Percentiles rank a stretch among this genome's conserved stretches.
Conservation (phyloP, 2,329 filamentous ascomycete species). For the Lithohypha guttulata region DNA sequence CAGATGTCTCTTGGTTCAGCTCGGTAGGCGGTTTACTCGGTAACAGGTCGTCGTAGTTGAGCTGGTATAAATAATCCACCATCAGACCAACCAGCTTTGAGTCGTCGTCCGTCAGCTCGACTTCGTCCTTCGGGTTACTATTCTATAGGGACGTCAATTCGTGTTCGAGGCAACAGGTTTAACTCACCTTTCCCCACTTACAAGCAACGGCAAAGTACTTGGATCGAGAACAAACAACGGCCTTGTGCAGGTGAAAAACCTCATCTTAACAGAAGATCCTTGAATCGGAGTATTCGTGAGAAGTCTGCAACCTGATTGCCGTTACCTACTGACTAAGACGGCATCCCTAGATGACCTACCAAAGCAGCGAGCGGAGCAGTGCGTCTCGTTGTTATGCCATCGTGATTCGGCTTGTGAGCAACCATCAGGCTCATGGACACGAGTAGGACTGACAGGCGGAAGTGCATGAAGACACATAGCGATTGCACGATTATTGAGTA, state of each 20-base stretch:
- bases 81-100: neutral
- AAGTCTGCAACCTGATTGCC: no score
- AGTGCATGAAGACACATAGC: no score
- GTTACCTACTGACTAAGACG: no score
- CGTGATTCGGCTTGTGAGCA: no score
- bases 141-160: no score
- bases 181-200: neutral
- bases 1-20: neutral
- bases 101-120: neutral
- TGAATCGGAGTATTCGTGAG: constrained; percentile 15
- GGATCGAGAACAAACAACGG: neutral
- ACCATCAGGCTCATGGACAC: no score
- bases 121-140: neutral
- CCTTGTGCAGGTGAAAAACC: neutral
- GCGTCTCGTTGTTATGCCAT: no score
- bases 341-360: no score
- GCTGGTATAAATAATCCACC: neutral
- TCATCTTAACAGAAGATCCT: neutral
- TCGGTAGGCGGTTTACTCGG: neutral
- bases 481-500: no score
- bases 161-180: neutral
- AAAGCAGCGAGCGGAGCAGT: no score
- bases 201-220: neutral
- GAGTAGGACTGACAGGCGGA: no score
- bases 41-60: neutral